A percentile compares a stretch with the other conserved stretches of the same genome.
phyloP scores from a whole-genome alignment of 1,284 basidiomycete species.

The Heterobasidion occidentale region DNA sequence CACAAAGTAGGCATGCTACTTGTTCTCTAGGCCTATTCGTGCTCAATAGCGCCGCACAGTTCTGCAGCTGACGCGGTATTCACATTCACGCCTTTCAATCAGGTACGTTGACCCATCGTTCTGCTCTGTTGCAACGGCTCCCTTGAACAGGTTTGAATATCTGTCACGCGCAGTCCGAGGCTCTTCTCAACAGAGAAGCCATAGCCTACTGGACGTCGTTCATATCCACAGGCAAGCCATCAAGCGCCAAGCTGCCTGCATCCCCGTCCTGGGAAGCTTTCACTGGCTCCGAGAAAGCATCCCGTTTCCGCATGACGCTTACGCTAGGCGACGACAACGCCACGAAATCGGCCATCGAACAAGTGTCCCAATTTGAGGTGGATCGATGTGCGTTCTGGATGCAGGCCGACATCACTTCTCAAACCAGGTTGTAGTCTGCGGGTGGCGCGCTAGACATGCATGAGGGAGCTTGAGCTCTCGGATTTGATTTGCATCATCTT shows the following conservation, averaged over 20 bases:
- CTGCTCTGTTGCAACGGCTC: too few species aligned
- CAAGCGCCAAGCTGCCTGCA: conserved; percentile 22
- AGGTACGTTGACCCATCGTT: conserved; percentile 15
- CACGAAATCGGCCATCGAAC: conserved; percentile 13
- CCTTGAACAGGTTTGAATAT: not conserved
- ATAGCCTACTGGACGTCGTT: conserved; percentile 41
- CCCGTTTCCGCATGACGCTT: conserved; percentile 15
- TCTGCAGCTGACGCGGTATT: conserved; percentile 27
- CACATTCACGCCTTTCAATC: conserved; percentile 30
- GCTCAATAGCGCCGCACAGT: conserved; percentile 4
- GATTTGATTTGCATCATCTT: too few species aligned
- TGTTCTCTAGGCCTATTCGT: not conserved
- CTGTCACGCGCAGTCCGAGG: conserved; percentile 26
- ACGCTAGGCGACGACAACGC: conserved; percentile 10
- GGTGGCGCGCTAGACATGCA: not conserved
- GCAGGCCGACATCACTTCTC: conserved; percentile 1
- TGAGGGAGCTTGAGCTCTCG: not conserved
- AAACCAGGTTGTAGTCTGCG: not conserved
- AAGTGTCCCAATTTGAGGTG: conserved; percentile 10
- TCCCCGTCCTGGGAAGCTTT: conserved; percentile 18
- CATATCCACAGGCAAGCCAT: conserved; percentile 26
- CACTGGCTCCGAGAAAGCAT: not conserved
- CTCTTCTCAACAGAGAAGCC: conserved; percentile 28
- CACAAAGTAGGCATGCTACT: conserved; percentile 10
- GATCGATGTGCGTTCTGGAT: conserved; percentile 16